Conservation (phyloP, 257 asterid species). For the Dorcoceras hygrometricum region DNA sequence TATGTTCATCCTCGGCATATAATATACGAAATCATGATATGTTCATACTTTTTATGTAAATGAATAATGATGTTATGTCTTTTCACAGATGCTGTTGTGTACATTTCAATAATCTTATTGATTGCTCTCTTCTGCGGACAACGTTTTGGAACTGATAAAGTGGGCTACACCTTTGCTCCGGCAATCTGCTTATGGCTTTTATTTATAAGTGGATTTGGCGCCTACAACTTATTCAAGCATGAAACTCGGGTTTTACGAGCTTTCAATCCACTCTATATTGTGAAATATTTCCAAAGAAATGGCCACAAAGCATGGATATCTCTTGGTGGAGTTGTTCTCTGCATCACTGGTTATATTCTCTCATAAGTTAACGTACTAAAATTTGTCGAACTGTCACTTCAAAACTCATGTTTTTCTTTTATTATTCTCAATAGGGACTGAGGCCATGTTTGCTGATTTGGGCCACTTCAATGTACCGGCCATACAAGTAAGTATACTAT, state of each 20-base stretch:
- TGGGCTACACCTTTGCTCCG: constrained; percentile 76
- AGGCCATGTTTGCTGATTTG: constrained; percentile 86
- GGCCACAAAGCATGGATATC: constrained; percentile 64
- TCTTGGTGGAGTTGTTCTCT: constrained; percentile 65
- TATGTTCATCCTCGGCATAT: background rate
- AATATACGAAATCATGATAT: no score
- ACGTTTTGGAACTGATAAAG: constrained; percentile 72
- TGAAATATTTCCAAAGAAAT: constrained; percentile 53
- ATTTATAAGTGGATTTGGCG: constrained; percentile 42
- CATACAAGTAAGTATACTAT: constrained; percentile 41
- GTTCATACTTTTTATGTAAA: background rate
- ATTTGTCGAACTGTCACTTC: background rate
- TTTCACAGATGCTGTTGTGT: constrained; percentile 46
- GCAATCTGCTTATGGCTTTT: constrained; percentile 52
- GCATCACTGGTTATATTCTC: constrained; percentile 49
- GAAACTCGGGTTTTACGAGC: constrained; percentile 49
- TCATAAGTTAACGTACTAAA: background rate
- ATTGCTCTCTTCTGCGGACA: constrained; percentile 46
- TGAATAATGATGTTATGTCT: background rate
- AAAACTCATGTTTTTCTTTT: background rate
- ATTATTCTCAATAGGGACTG: constrained; percentile 46
- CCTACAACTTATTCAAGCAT: constrained; percentile 49
- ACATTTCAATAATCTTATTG: constrained; percentile 49
- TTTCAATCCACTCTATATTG: constrained; percentile 52
- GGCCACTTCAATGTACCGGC: constrained; percentile 69